Base-by-base conservation (phyloP, 148 eudicot genomes). In the Simmondsia chinensis region DNA sequence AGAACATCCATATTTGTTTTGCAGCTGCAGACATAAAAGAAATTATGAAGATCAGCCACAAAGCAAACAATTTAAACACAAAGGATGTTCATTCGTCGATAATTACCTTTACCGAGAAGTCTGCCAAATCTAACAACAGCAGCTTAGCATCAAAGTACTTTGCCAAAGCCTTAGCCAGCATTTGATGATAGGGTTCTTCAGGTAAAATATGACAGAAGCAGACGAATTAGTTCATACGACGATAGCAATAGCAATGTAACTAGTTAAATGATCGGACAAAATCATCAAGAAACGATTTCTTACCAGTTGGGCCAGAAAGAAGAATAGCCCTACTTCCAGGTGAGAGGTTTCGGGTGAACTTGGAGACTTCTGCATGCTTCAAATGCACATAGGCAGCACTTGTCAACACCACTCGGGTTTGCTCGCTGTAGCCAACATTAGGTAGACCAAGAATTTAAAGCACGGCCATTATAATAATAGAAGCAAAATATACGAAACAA, bases 291-390 rank as follows among this genome's bases (percentile, higher is more conserved):
- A n/a, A 32, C 45, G 26, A 27, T 35, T 38, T 12, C 67, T 46
- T 76, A 91, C 99, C 99, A 41, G 94, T 83, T 60, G 95, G 88
- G 34, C 99, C 95, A 18, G 94, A 74, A 9, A 91, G 75, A 66
- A 91, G 69, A 57, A 91, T 82, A 15, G 94, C 73, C 60, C 95
- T 75, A 68, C 99, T 86, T 48, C 87, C 95, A 30, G 95, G 99
- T 2, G 89, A 69, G 43, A 91, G 88, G 71, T 85, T 82, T 33
- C 89, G 54, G 7, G 94, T 86, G 70, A 79, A 73, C 72, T 77
- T 91, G 19, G 95, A 85, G 42, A 91, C 74, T 47, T 91, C 95
- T 26, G 78, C 57, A 64, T 86, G 80, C 68, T 82, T 91, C 58
- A 91, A 63, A 64, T 85, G 95, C 42, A 91, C 94, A 70, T 71